phyloP scores from a whole-genome alignment of 1,284 basidiomycete species.

The Hortiboletus rubellus region DNA sequence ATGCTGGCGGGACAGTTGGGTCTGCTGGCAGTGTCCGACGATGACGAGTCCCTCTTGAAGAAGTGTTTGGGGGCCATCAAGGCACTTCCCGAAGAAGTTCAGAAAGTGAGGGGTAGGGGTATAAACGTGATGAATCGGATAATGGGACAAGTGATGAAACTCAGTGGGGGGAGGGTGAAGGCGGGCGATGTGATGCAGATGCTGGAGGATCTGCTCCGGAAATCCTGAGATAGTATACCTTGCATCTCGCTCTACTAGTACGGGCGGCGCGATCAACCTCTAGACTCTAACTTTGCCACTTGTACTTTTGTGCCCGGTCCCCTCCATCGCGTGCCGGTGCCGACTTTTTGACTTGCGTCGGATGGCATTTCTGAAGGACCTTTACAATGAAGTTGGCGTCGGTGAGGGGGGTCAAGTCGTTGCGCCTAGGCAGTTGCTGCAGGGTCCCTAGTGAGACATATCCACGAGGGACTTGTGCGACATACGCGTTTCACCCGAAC shows the following conservation, averaged over 20 bases:
- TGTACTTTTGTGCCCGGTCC: constrained; percentile 60
- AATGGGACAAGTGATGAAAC: constrained; percentile 88
- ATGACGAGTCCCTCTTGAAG: constrained; percentile 40
- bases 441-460: constrained; percentile 1
- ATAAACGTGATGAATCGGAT: constrained; percentile 84
- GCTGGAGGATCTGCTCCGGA: constrained; percentile 46
- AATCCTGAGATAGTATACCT: not conserved
- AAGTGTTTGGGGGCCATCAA: constrained; percentile 63
- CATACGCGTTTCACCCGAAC: constrained; percentile 75
- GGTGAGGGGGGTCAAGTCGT: constrained; percentile 63
- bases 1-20: constrained; percentile 52
- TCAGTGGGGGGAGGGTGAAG: constrained; percentile 78
- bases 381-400: no score
- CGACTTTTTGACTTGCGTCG: constrained; percentile 40
- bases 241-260: constrained; percentile 1
- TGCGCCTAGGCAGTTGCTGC: constrained; percentile 74
- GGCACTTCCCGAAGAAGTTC: constrained; percentile 70
- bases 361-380: no score
- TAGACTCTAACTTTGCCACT: constrained; percentile 31
- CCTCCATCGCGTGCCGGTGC: constrained; percentile 76
- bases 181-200: constrained; percentile 48
- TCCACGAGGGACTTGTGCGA: constrained; percentile 10
- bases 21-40: constrained; percentile 38
- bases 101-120: constrained; percentile 72
- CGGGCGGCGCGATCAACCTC: constrained; percentile 5